Conservation (phyloP, 2,329 filamentous ascomycete species). For the Alternaria consortialis region DNA sequence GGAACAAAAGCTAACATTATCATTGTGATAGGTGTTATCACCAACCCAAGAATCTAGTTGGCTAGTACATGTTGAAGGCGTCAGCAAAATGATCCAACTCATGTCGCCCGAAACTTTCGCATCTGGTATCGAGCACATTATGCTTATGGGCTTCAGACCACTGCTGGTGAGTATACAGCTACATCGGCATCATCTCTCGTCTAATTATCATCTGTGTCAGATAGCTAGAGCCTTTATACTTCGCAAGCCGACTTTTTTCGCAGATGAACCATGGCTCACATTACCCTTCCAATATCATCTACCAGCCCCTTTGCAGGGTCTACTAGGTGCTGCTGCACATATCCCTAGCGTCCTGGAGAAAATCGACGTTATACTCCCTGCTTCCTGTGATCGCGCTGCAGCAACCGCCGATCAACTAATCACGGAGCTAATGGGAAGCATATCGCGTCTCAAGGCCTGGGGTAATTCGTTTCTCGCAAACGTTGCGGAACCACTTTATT, state of each 20-base stretch:
- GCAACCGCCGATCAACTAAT: neutral
- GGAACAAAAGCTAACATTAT: neutral
- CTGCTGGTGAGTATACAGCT: neutral
- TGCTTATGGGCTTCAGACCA: neutral
- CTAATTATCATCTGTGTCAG: neutral
- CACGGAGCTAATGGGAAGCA: neutral
- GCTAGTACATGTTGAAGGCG: neutral
- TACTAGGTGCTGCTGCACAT: neutral
- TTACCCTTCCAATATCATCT: neutral
- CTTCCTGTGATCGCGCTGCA: neutral
- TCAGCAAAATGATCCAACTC: neutral
- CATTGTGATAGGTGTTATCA: neutral
- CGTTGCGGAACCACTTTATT: neutral
- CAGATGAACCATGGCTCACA: neutral
- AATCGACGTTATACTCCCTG: neutral
- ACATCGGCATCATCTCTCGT: neutral
- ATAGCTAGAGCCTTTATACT: neutral
- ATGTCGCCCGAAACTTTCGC: neutral
- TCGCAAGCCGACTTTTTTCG: neutral
- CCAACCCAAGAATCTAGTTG: neutral
- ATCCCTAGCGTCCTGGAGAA: neutral
- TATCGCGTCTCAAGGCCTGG: neutral
- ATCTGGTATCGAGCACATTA: neutral
- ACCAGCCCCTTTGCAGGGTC: neutral
- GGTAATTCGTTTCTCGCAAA: neutral